Evolutionary conservation across 2,329 filamentous ascomycete genomes (phyloP), one percentile per base, ranked within the genome.

Genomic region (Westerdykella ornata): DNA sequence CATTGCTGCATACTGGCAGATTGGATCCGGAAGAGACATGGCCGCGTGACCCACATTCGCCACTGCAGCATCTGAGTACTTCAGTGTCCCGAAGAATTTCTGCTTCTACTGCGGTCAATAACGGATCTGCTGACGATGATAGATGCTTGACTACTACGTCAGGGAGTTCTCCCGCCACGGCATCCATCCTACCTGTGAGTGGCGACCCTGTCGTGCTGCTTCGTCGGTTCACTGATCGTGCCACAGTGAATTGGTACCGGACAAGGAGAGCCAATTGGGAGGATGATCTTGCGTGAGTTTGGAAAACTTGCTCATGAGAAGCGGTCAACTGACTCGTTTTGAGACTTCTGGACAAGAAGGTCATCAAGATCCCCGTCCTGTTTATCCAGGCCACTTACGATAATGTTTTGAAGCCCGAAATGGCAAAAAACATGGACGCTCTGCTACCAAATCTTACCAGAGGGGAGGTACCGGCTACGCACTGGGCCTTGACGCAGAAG

Each of bases 401-500:
- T 63, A 54, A 56, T 0, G 85, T 89, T 1, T 70, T 97, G 51
- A 84, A 82, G 42, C 81, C 85, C 1, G 69, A 73, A 30, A 78
- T 96, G 77, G 76, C 83, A 1, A 68, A 66, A 17, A 77, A 77
- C 0, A 95, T 95, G 87, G 81, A 81, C 15, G 70, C 73, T 49
- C 69, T 71, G 47, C 79, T 90, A 45, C 75, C 77, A 2, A 74
- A 79, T 35, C 65, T 94, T 56, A 84, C 77, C 6, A 72, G 75
- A 45, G 74, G 69, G 7, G 78, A 85, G 60, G 82, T 95, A 41
- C 66, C 81, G 28, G 75, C 83, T 0, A 72, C 75, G 14, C 92
- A 97, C 67, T 97, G 90, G 90, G 85, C 83, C 35, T 68, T 94
- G 60, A 82, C 80, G 72, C 79, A 95, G 71, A 78, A 77, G 48